These are phyloP conservation scores for Tylopilus sp. DNA, from an alignment of 1,284 basidiomycete genomes.

Conservation along the genomic window DNA sequence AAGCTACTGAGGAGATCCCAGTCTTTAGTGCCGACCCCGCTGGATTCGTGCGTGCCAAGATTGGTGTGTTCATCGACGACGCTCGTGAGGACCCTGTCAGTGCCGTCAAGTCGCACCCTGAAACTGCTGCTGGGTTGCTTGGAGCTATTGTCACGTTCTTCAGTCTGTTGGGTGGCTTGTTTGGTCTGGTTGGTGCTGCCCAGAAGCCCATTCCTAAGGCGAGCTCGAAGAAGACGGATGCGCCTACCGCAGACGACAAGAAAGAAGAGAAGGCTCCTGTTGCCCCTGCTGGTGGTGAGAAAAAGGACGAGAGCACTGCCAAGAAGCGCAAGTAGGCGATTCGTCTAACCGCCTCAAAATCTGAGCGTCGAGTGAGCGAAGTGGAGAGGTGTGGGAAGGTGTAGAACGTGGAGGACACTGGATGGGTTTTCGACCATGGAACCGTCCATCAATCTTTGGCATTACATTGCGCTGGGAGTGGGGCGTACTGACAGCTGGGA, in stretches of 20 bases:
- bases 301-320: slow-evolving; percentile 43
- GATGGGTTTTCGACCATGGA: slow-evolving; percentile 5
- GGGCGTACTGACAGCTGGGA: slow-evolving; percentile 5
- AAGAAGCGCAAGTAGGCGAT: slow-evolving; percentile 34
- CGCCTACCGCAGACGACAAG: slow-evolving; percentile 59
- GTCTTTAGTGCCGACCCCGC: slow-evolving; percentile 72
- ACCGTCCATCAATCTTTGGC: slow-evolving; percentile 10
- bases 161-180: slow-evolving; percentile 76
- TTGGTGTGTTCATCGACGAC: slow-evolving; percentile 68
- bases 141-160: slow-evolving; percentile 75
- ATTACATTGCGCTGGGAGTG: slow-evolving; percentile 7
- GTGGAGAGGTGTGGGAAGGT: slow-evolving; percentile 3
- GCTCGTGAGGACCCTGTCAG: slow-evolving; percentile 68
- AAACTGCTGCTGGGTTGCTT: slow-evolving; percentile 75
- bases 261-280: slow-evolving; percentile 60
- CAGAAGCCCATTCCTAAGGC: slow-evolving; percentile 72
- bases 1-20: slow-evolving; percentile 48
- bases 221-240: slow-evolving; percentile 67
- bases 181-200: slow-evolving; percentile 71
- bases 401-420: slow-evolving; percentile 14
- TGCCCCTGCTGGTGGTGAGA: slow-evolving; percentile 63
- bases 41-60: slow-evolving; percentile 74
- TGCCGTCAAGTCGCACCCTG: slow-evolving; percentile 80
- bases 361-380: slow-evolving; percentile 2
- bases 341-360: slow-evolving; percentile 4